phyloP scores from a whole-genome alignment of 1,284 basidiomycete genomes.

The Rhodofomes roseus region DNA sequence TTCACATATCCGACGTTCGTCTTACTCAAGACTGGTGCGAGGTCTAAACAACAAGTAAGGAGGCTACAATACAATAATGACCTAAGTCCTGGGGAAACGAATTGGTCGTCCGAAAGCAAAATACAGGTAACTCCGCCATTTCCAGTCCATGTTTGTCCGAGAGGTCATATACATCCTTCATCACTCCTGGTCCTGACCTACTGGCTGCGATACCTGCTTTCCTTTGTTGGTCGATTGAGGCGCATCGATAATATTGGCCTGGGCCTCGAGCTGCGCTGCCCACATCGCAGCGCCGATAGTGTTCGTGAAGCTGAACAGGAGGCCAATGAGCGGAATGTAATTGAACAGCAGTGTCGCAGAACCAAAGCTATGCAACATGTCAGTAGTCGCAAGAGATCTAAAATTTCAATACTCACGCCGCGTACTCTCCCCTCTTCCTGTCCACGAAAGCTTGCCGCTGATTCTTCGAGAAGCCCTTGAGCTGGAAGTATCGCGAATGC shows the following conservation, averaged over 20 bases:
- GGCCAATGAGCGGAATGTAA: conserved; percentile 57
- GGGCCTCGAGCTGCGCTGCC: conserved; percentile 60
- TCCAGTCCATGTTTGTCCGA: too few relatives aligned
- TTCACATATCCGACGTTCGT: too few relatives aligned
- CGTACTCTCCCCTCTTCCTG: conserved; percentile 40
- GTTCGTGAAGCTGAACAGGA: conserved; percentile 51
- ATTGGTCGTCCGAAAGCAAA: too few relatives aligned
- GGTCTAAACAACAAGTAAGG: too few relatives aligned
- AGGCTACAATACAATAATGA: too few relatives aligned
- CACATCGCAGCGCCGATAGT: conserved; percentile 71
- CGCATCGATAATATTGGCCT: conserved; percentile 22
- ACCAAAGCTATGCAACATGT: conserved; percentile 45
- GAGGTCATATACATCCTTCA: too few relatives aligned
- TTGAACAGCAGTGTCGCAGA: conserved; percentile 55
- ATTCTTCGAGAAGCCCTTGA: conserved; percentile 50
- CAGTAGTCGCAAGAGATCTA: background rate
- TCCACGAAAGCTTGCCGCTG: conserved; percentile 52
- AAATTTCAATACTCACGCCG: conserved; percentile 33
- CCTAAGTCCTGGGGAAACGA: too few relatives aligned
- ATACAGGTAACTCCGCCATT: too few relatives aligned
- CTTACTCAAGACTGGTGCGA: too few relatives aligned
- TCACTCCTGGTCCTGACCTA: background rate
- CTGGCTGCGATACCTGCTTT: background rate
- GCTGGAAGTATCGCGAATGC: conserved; percentile 68
- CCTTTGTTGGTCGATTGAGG: background rate